Conservation (phyloP, 352 stramenopile species). For the Phytophthora capsici region DNA sequence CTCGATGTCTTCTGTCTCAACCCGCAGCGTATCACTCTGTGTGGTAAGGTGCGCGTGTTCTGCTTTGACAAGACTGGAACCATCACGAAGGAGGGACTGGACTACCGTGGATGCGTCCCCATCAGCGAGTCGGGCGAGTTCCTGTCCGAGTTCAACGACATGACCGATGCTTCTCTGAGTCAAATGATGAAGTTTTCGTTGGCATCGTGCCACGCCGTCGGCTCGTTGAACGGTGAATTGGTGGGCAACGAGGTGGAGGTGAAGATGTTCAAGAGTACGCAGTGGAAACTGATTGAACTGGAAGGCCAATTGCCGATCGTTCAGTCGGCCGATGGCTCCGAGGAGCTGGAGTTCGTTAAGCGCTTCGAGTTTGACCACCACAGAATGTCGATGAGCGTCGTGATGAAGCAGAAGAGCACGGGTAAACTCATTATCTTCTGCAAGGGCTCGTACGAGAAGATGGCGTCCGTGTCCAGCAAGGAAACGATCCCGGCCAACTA, state of each 20-base stretch:
- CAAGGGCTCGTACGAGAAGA: conserved; percentile 91
- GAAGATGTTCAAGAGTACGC: conserved; percentile 84
- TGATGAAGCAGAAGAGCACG: conserved; percentile 71
- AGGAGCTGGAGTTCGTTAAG: conserved; percentile 84
- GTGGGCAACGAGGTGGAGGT: conserved; percentile 91
- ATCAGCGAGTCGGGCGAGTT: conserved; percentile 51
- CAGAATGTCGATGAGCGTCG: conserved; percentile 91
- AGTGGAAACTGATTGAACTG: conserved; percentile 68
- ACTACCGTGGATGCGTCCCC: conserved; percentile 78
- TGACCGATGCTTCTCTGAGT: conserved; percentile 43
- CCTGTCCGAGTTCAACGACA: conserved; percentile 63
- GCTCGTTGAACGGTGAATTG: conserved; percentile 64
- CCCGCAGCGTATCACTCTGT: conserved; percentile 83
- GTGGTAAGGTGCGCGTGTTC: conserved; percentile 90
- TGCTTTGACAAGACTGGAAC: conserved; percentile 95
- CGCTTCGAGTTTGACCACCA: conserved; percentile 93
- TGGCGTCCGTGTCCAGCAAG: conserved; percentile 62
- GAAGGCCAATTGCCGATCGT: conserved; percentile 56
- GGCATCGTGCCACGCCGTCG: conserved; percentile 87
- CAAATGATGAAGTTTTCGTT: conserved; percentile 69
- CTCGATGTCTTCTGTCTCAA: conserved; percentile 87
- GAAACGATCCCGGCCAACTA: conserved; percentile 78
- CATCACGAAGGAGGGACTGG: conserved; percentile 90
- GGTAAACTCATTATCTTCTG: conserved; percentile 81
- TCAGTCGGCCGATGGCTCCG: conserved; percentile 43